Percentiles rank a stretch among this genome's conserved stretches.
Evolutionary conservation across 2,329 filamentous ascomycete species (phyloP).

Genomic region (Periglandula ipomoeae): DNA sequence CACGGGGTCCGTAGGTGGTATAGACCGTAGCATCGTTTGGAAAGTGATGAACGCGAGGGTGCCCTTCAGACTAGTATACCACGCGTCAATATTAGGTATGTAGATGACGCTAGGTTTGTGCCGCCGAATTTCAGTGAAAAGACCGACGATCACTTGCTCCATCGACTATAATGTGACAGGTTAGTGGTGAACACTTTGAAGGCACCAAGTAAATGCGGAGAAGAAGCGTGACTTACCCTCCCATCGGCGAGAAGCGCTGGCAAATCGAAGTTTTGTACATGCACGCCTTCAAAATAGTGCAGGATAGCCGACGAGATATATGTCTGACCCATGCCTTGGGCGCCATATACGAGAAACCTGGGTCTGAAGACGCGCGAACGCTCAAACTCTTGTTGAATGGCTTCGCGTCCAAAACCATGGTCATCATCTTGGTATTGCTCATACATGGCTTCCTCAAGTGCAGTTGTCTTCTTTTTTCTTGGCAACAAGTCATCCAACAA

Average conservation of each 20-base stretch:
- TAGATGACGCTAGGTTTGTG: slow-evolving; percentile 96
- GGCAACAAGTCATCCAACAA: slow-evolving; percentile 71
- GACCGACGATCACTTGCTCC: slow-evolving; percentile 80
- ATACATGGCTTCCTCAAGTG: slow-evolving; percentile 87
- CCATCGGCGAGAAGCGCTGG: slow-evolving; percentile 79
- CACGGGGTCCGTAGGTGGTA: slow-evolving; percentile 85
- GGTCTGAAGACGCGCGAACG: slow-evolving; percentile 81
- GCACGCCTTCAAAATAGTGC: slow-evolving; percentile 85
- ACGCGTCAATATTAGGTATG: slow-evolving; percentile 80
- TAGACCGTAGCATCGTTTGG: slow-evolving; percentile 66
- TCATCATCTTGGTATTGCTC: slow-evolving; percentile 78
- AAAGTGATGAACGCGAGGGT: slow-evolving; percentile 74
- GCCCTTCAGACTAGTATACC: slow-evolving; percentile 58
- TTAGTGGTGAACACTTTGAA: not conserved
- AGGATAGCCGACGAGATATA: slow-evolving; percentile 80
- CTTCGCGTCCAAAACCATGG: slow-evolving; percentile 77
- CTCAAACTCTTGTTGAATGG: slow-evolving; percentile 69
- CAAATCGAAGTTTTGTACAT: slow-evolving; percentile 91
- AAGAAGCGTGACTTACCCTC: slow-evolving; percentile 41
- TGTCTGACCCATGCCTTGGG: slow-evolving; percentile 83
- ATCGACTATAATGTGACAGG: slow-evolving; percentile 42
- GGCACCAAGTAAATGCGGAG: not conserved
- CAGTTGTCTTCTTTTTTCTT: slow-evolving; percentile 75
- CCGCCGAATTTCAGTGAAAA: slow-evolving; percentile 86
- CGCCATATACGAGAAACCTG: slow-evolving; percentile 73